Base-by-base conservation (phyloP, 2,329 filamentous ascomycete genomes). In the Trichoderma sp. region DNA sequence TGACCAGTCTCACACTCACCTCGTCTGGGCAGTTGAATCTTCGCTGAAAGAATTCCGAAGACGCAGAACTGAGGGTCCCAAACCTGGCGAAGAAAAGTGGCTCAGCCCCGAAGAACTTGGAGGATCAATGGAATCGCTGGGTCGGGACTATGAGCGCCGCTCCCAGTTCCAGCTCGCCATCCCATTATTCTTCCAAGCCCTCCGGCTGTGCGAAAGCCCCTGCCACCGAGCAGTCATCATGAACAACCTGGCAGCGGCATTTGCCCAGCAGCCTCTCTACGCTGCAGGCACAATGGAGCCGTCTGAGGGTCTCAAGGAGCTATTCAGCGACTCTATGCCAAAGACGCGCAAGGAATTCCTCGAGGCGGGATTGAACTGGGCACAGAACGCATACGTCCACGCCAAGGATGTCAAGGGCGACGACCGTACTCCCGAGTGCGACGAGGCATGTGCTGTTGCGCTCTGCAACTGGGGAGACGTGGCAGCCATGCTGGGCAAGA, bases 401-500 rank as follows among this genome's bases (percentile, higher is more conserved):
- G 88, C 90, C 1, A 83, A 83, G 8, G 85, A 87, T 32, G 90
- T 96, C 52, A 80, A 85, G 67, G 87, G 89, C 4, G 87, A 91
- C 0, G 82, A 88, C 4, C 84, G 92, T 51, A 92, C 89, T 2
- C 85, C 90, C 60, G 93, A 97, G 76, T 97, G 95, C 76, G 93
- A 97, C 77, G 79, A 91, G 68, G 92, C 91, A 1, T 97, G 94
- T 75, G 91, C 91, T 2, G 91, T 91, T 6, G 91, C 94, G 8
- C 89, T 92, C n/a, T 91, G 93, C 78, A 97, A 96, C 76, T 86
- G 97, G 65, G 95, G 90, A 28, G 92, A 96, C 74, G 90, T 97
- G 73, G 90, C 92, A 0, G 89, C 91, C 72, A 90, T 96, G 86
- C 81, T 89, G 70, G 90, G 91, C 1, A 86, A 91, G 73, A 75